Conservation (phyloP, 306 rosid species). For the Rubus parviflorus region DNA sequence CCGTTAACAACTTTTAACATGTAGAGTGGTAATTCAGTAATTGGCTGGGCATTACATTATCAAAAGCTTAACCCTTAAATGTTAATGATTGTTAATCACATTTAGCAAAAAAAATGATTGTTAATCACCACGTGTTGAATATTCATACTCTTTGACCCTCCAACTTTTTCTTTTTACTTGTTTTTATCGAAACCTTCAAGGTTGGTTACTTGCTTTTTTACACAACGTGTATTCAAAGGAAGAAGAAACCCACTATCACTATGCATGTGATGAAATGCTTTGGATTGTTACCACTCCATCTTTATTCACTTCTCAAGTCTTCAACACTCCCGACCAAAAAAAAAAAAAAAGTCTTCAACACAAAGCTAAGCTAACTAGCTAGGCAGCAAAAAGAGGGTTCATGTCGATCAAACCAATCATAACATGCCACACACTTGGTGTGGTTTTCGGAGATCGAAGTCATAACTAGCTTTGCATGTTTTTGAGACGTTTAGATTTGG, state of each 20-base stretch:
- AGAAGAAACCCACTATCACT: background rate
- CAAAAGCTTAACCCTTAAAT: background rate
- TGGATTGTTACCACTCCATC: background rate
- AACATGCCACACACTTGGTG: background rate
- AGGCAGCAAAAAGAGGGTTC: background rate
- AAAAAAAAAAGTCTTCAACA: background rate
- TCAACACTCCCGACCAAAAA: too few species aligned
- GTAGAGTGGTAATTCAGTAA: background rate
- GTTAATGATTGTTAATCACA: background rate
- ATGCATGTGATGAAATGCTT: conserved; percentile 1
- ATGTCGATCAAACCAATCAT: background rate
- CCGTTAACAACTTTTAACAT: background rate
- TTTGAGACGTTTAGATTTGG: background rate
- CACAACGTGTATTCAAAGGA: conserved; percentile 12
- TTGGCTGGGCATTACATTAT: background rate
- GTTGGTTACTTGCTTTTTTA: background rate
- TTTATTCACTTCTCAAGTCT: background rate
- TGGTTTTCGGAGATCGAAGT: background rate
- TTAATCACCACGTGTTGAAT: conserved; percentile 9
- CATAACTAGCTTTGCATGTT: background rate
- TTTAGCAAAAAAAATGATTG: background rate
- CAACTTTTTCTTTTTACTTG: background rate
- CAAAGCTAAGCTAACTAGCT: background rate
- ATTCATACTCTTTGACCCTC: background rate
- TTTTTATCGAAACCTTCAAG: background rate